Conservation (phyloP, 1,139 yeast genomes). For the Scheffersomyces titani region DNA sequence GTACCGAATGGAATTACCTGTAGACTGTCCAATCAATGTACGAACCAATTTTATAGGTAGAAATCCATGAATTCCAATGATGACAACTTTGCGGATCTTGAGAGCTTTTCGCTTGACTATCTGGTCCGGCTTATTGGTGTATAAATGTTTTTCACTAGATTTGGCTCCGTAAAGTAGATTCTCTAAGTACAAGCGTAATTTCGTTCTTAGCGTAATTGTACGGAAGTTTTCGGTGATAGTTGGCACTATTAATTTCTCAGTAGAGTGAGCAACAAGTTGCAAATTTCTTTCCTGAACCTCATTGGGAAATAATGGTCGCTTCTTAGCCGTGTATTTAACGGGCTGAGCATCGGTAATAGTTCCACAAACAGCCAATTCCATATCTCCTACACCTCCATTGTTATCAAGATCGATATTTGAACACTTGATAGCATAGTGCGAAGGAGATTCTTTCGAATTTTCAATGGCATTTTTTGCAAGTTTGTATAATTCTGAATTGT, state of each 20-base stretch:
- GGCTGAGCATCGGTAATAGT: slow-evolving; percentile 44
- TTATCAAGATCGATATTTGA: slow-evolving; percentile 16
- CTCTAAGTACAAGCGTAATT: slow-evolving; percentile 36
- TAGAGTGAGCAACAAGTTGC: slow-evolving; percentile 2
- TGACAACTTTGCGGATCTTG: slow-evolving; percentile 34
- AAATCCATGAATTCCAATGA: slow-evolving; percentile 54
- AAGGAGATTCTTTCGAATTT: slow-evolving; percentile 25
- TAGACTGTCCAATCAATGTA: slow-evolving; percentile 46
- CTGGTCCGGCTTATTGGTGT: slow-evolving; percentile 18
- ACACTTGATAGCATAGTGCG: slow-evolving; percentile 38
- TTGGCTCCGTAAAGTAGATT: slow-evolving; percentile 29
- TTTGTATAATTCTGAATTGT: slow-evolving; percentile 29
- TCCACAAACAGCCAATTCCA: slow-evolving; percentile 41
- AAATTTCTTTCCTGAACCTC: slow-evolving; percentile 33
- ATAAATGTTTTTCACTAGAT: slow-evolving; percentile 36
- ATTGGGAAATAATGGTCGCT: slow-evolving; percentile 36
- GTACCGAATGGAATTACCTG: slow-evolving; percentile 43
- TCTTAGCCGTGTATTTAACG: slow-evolving; percentile 34
- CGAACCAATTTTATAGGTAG: slow-evolving; percentile 53
- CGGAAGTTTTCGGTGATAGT: slow-evolving; percentile 33
- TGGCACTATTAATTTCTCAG: slow-evolving; percentile 21
- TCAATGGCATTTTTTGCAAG: slow-evolving; percentile 41
- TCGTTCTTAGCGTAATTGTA: slow-evolving; percentile 40
- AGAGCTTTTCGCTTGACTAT: slow-evolving; percentile 17
- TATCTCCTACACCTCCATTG: slow-evolving; percentile 11